These are phyloP conservation scores for Ceratobasidium sp. DNA, from an alignment of 1,284 basidiomycete species.

Conservation along the genomic window DNA sequence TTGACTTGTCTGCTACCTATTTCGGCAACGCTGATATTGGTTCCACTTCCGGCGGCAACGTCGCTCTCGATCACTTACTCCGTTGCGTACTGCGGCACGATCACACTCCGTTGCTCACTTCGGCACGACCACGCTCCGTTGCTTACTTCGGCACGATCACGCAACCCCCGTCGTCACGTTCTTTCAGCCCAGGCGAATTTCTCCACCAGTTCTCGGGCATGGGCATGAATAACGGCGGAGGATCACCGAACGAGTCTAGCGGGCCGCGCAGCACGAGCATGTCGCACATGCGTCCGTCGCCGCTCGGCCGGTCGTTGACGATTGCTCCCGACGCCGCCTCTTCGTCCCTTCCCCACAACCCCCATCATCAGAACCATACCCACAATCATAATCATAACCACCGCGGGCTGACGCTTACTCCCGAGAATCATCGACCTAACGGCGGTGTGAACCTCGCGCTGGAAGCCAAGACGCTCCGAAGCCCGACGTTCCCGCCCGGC, in stretches of 20 bases:
- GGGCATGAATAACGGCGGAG: constrained; percentile 22
- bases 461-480: constrained; percentile 21
- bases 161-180: not conserved
- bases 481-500: constrained; percentile 41
- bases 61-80: not conserved
- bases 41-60: not conserved
- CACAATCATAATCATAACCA: constrained; percentile 13
- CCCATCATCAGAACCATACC: not conserved
- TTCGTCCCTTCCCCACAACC: not conserved
- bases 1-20: not conserved
- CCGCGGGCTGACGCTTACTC: not conserved
- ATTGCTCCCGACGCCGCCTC: constrained; percentile 27
- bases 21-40: not conserved
- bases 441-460: constrained; percentile 13
- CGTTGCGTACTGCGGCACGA: too few relatives aligned
- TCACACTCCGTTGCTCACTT: too few relatives aligned
- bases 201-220: constrained; percentile 43
- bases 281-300: constrained; percentile 27
- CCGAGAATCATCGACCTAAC: not conserved
- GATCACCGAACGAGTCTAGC: not conserved
- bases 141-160: too few relatives aligned
- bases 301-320: constrained; percentile 29
- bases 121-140: too few relatives aligned
- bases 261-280: constrained; percentile 21
- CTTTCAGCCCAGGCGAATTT: constrained; percentile 39